Evolutionary conservation across 225 moss, liverwort and hornwort species (phyloP), one percentile per base, ranked within the genome.

Genomic region (Bryum argenteum): DNA sequence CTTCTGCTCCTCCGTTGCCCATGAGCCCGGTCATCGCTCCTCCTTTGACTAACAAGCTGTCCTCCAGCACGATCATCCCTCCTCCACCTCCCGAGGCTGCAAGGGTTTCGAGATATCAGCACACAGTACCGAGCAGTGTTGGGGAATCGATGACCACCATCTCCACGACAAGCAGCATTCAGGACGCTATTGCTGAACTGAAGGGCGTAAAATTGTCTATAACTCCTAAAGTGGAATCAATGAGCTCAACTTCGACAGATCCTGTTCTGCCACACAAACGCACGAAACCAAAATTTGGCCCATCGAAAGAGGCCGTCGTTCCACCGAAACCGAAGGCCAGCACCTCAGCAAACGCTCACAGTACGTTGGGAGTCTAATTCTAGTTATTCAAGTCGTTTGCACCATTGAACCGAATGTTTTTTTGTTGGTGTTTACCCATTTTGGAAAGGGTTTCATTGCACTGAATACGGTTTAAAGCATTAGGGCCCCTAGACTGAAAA

Each of bases 301-400:
- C 11, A 67, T 57, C 71, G 54, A 75, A 78, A 38, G 75, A 71
- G 60, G 10, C 71, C 21, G 74, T 75, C 8, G 54, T 52, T 53
- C 72, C 17, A 54, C 54, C 58, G 20, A 83, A 47, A 74, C 41
- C 71, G 10, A 82, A 66, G 69, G 17, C 73, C 40, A 76, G 66
- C 65, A 61, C 83, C 53, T 61, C 83, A 51, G 66, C 78, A 61
- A 66, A 75, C 43, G 65, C 42, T 42, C 80, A 68, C 70, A 87
- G 86, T 87, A 83, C 37, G 83, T 53, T 33, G 33, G 33, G 33
- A 33, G 33, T 57, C 61, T 65, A 20, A 65, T 62, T 33, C 66
- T 39, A 17, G 38, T 77, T 41, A 18, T 42, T 61, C 20, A 69
- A 48, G 48, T 17, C 16, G 48, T 17, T 48, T 48, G 16, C 48